Percentiles rank a stretch among this genome's conserved stretches.
phyloP scores from a whole-genome alignment of 208 protist species.

The Leishmania mexicana region DNA sequence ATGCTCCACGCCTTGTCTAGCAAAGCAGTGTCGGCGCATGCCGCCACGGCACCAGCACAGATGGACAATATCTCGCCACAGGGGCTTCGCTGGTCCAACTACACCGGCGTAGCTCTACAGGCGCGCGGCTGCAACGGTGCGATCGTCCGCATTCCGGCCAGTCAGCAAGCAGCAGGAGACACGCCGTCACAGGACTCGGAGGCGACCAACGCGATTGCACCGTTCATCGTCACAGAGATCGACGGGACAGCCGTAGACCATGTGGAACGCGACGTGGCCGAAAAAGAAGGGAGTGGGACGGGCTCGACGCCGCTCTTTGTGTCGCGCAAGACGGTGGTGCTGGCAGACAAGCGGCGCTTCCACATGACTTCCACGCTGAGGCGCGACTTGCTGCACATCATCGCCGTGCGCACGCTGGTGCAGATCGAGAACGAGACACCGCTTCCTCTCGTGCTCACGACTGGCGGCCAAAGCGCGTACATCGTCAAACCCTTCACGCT shows the following conservation, averaged over 20 bases:
- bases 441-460: conserved; percentile 22
- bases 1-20: conserved; percentile 13
- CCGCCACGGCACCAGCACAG: too few species aligned
- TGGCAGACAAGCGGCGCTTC: conserved; percentile 28
- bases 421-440: conserved; percentile 34
- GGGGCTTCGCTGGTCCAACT: conserved; percentile 9
- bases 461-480: conserved; percentile 13
- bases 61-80: not conserved
- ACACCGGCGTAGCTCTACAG: conserved; percentile 10
- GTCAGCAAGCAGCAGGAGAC: not conserved
- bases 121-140: conserved; percentile 19
- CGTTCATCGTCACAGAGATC: conserved; percentile 12
- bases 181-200: not conserved
- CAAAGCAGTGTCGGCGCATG: not conserved
- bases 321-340: conserved; percentile 9
- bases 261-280: conserved; percentile 21
- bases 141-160: conserved; percentile 5
- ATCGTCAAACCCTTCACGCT: conserved; percentile 20
- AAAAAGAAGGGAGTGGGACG: not conserved
- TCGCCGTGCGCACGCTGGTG: conserved; percentile 28
- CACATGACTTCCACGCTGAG: conserved; percentile 26
- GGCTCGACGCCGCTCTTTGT: conserved; percentile 12
- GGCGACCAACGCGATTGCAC: not conserved
- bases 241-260: conserved; percentile 29
- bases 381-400: conserved; percentile 9